A percentile compares a stretch with the other conserved stretches of the same genome.
Conservation (phyloP, 257 asterid genomes). For the Plectranthus barbatus region DNA sequence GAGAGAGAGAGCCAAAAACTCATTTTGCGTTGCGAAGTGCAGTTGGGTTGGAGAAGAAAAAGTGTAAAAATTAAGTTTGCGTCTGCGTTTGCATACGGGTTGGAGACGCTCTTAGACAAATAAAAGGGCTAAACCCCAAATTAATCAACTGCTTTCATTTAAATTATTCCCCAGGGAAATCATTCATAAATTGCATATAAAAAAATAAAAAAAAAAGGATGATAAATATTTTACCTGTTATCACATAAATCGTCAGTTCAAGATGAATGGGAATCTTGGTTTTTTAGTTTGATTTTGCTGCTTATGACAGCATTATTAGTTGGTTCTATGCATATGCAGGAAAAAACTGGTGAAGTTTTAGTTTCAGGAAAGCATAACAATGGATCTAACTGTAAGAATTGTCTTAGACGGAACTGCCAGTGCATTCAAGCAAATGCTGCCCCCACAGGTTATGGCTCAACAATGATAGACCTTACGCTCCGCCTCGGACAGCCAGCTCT, state of each 20-base stretch:
- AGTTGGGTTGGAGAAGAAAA: too few relatives aligned
- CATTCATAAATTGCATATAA: too few relatives aligned
- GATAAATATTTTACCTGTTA: background rate
- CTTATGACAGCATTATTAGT: constrained; percentile 7
- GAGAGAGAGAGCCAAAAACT: too few relatives aligned
- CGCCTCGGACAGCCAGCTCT: constrained; percentile 42
- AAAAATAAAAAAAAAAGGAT: too few relatives aligned
- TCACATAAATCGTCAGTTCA: background rate
- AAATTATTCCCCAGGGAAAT: too few relatives aligned
- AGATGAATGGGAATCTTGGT: background rate
- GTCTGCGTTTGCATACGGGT: too few relatives aligned
- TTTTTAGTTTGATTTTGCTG: background rate
- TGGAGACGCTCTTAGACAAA: too few relatives aligned
- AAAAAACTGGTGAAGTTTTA: constrained; percentile 52
- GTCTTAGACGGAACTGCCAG: constrained; percentile 92
- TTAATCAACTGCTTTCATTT: too few relatives aligned
- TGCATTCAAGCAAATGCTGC: constrained; percentile 95
- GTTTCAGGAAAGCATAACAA: constrained; percentile 70
- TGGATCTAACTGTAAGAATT: constrained; percentile 94
- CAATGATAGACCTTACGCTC: constrained; percentile 39
- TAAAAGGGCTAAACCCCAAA: too few relatives aligned
- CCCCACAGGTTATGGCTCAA: constrained; percentile 50
- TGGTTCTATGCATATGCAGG: constrained; percentile 31
- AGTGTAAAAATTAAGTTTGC: too few relatives aligned
- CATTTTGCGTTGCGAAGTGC: too few relatives aligned